These are phyloP conservation scores for Aspergillus sp. DNA, from an alignment of 2,329 filamentous ascomycete genomes.

Conservation along the genomic window DNA sequence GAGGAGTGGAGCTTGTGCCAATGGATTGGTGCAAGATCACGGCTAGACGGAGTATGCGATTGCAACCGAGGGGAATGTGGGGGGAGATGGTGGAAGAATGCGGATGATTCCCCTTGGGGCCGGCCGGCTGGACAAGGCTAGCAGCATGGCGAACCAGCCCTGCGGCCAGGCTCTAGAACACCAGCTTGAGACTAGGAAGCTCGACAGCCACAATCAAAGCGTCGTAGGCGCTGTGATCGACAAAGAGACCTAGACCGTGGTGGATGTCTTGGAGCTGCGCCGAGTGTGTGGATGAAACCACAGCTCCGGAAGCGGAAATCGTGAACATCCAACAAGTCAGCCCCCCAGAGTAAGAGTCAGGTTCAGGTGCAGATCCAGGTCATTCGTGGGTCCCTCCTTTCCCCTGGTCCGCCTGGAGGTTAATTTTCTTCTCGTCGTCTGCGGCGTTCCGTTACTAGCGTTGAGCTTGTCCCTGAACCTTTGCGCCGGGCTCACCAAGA, in stretches of 20 bases:
- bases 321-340: not conserved
- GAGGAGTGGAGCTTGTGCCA: not conserved
- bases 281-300: constrained; percentile 16
- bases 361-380: too few relatives aligned
- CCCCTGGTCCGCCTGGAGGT: not conserved
- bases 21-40: not conserved
- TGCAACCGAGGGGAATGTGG: constrained; percentile 21
- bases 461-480: too few relatives aligned
- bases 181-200: not conserved
- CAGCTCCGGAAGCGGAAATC: constrained; percentile 18
- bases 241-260: not conserved
- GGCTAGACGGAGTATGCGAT: not conserved
- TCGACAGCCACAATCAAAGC: not conserved
- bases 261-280: not conserved
- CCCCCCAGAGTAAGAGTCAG: not conserved
- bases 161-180: not conserved
- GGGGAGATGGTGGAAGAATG: constrained; percentile 14
- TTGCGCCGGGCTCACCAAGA: too few relatives aligned
- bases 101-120: not conserved
- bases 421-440: not conserved
- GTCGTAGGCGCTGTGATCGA: not conserved
- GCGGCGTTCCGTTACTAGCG: not conserved
- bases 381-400: not conserved
- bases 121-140: not conserved
- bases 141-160: not conserved